Percentiles rank a stretch among this genome's conserved stretches.
phyloP scores from a whole-genome alignment of 331 rosid species.

The Saraca asoca region DNA sequence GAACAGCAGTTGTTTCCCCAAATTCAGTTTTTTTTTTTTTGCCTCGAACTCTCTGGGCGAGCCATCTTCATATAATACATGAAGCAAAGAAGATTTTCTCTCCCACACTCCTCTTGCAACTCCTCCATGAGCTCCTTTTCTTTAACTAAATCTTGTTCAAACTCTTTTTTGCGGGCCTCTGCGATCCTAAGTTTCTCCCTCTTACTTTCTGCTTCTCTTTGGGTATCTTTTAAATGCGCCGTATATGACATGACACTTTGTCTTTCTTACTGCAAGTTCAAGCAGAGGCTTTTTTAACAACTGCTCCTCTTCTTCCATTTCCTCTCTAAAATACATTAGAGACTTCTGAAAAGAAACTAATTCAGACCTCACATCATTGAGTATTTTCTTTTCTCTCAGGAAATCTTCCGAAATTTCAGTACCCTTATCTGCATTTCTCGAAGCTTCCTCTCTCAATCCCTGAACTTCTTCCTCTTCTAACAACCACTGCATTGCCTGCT shows the following conservation, averaged over 20 bases:
- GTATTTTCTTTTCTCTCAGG: constrained; percentile 71
- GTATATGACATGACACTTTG: constrained; percentile 57
- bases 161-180: constrained; percentile 65
- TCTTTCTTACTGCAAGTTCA: constrained; percentile 72
- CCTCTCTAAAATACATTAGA: constrained; percentile 59
- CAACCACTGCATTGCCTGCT: constrained; percentile 73
- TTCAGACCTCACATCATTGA: constrained; percentile 67
- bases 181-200: constrained; percentile 60
- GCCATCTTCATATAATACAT: constrained; percentile 58
- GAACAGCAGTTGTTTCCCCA: constrained; percentile 48
- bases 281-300: constrained; percentile 56
- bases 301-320: constrained; percentile 72
- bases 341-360: constrained; percentile 87
- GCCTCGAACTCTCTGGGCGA: constrained; percentile 58
- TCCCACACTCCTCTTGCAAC: constrained; percentile 64
- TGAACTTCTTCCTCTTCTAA: constrained; percentile 74
- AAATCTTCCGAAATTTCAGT: constrained; percentile 61
- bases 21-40: constrained; percentile 50
- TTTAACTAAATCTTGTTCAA: constrained; percentile 55
- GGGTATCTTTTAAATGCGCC: constrained; percentile 65
- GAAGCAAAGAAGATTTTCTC: constrained; percentile 61
- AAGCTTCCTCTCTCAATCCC: constrained; percentile 59
- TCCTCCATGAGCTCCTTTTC: constrained; percentile 64
- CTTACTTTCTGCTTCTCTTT: constrained; percentile 72
- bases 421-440: constrained; percentile 52